These are phyloP conservation scores for Carex scoparia DNA, from an alignment of 176 grass and related monocot genomes.

Conservation along the genomic window DNA sequence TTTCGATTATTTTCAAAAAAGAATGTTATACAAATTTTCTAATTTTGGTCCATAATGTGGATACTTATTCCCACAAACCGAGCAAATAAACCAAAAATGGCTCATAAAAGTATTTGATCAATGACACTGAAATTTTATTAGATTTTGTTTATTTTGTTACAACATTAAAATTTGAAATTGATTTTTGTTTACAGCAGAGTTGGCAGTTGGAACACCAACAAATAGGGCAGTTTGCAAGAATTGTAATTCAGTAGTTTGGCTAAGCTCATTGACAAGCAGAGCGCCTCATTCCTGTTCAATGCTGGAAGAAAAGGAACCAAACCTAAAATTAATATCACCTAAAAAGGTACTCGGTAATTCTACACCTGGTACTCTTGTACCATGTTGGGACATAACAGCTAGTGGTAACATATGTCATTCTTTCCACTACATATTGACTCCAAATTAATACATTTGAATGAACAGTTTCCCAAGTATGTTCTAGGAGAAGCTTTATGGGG, in stretches of 20 bases:
- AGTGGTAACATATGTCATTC: not conserved
- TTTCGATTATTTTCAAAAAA: not conserved
- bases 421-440: not conserved
- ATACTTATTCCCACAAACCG: not conserved
- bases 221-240: constrained; percentile 54
- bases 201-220: constrained; percentile 37
- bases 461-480: not conserved
- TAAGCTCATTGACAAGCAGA: constrained; percentile 47
- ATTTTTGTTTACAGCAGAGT: constrained; percentile 29
- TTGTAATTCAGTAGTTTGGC: constrained; percentile 66
- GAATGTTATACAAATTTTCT: not conserved
- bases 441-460: not conserved
- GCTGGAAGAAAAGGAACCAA: constrained; percentile 30
- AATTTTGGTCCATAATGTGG: not conserved
- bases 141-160: not conserved
- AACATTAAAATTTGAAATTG: not conserved
- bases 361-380: not conserved
- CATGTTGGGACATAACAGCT: too few species aligned
- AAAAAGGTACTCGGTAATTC: constrained; percentile 39
- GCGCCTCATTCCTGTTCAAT: constrained; percentile 41
- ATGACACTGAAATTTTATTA: not conserved
- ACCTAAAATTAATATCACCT: constrained; percentile 46
- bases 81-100: not conserved
- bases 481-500: not conserved
- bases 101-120: not conserved